Evolutionary conservation across 2,329 filamentous ascomycete genomes (phyloP).

Genomic region (Exophiala oligosperma): DNA sequence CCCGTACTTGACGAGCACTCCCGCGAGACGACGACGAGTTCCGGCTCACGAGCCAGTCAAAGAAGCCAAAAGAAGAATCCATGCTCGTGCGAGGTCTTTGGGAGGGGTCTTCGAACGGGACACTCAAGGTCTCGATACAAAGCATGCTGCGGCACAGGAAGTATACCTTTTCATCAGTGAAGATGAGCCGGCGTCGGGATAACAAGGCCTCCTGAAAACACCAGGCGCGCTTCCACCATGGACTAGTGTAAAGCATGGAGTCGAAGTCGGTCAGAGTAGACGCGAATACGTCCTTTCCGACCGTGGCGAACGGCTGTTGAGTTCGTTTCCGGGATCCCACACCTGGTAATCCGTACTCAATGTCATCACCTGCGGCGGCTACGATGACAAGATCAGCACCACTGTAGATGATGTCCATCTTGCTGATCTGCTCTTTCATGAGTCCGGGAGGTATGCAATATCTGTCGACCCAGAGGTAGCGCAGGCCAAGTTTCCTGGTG

Average conservation of each 20-base stretch:
- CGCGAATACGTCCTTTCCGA: constrained; percentile 4
- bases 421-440: constrained; percentile 23
- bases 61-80: not conserved
- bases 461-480: constrained; percentile 27
- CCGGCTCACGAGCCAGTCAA: constrained; percentile 15
- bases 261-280: constrained; percentile 11
- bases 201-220: constrained; percentile 42
- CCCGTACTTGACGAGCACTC: constrained; percentile 12
- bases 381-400: constrained; percentile 9
- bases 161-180: constrained; percentile 29
- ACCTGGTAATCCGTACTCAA: constrained; percentile 25
- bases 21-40: constrained; percentile 7
- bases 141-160: constrained; percentile 21
- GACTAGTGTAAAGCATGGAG: constrained; percentile 23
- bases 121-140: constrained; percentile 17
- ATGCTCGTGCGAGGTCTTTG: not conserved
- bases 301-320: constrained; percentile 9
- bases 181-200: constrained; percentile 37
- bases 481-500: constrained; percentile 16
- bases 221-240: constrained; percentile 39
- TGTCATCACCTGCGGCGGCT: constrained; percentile 15
- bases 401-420: constrained; percentile 23
- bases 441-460: constrained; percentile 33
- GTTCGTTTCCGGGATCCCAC: constrained; percentile 15
- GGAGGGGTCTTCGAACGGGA: not conserved